Evolutionary conservation across 495 filamentous ascomycete genomes (phyloP).

Genomic region (Lepraria neglecta): DNA sequence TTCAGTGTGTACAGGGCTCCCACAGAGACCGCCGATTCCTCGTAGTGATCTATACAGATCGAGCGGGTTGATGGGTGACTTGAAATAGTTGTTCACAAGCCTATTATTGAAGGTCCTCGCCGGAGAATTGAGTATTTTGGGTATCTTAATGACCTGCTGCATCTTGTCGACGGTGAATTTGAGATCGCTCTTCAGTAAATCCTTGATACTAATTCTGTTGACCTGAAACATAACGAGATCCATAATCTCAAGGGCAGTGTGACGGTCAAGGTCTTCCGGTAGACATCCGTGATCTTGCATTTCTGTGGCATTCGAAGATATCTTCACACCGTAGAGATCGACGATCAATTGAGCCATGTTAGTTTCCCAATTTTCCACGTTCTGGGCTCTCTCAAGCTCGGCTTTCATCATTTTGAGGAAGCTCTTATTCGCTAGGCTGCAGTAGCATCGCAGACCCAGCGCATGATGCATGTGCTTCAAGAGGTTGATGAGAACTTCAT

Average conservation of each 20-base stretch:
- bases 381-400: constrained; percentile 60
- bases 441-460: constrained; percentile 78
- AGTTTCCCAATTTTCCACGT: constrained; percentile 62
- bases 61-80: constrained; percentile 75
- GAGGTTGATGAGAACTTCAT: constrained; percentile 66
- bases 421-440: constrained; percentile 73
- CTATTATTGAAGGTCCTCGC: constrained; percentile 57
- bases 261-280: constrained; percentile 65
- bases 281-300: constrained; percentile 71
- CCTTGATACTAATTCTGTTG: constrained; percentile 79
- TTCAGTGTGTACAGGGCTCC: constrained; percentile 44
- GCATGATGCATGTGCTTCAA: constrained; percentile 74
- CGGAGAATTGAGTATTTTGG: constrained; percentile 63
- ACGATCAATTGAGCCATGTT: constrained; percentile 83
- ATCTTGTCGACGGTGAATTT: constrained; percentile 85
- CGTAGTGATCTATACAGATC: constrained; percentile 68
- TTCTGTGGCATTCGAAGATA: constrained; percentile 59
- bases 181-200: constrained; percentile 82
- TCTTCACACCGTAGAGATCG: constrained; percentile 78
- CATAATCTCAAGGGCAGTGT: constrained; percentile 69
- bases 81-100: constrained; percentile 68
- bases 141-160: constrained; percentile 60
- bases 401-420: constrained; percentile 85
- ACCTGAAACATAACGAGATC: constrained; percentile 76
- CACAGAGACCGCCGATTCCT: constrained; percentile 61